These are phyloP conservation scores for Discostella pseudostelligera DNA, from an alignment of 108 stramenopile genomes.

Conservation along the genomic window DNA sequence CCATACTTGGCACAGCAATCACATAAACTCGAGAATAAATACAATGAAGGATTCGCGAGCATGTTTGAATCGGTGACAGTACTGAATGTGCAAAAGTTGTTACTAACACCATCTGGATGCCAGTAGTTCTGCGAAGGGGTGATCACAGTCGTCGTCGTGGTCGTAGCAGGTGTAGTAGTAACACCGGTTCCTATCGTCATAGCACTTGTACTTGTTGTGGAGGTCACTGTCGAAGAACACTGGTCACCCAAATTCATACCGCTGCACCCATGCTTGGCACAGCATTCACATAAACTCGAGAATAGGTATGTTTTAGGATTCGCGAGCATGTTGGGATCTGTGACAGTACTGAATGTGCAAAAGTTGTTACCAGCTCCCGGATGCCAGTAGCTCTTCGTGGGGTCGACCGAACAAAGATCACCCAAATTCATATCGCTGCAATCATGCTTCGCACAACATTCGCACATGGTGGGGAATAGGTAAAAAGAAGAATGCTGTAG, in stretches of 20 bases:
- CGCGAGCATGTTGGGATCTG: no score
- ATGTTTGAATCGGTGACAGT: background rate
- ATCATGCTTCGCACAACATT: conserved; percentile 1
- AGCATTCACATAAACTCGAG: background rate
- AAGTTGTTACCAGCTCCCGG: no score
- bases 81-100: background rate
- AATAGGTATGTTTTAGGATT: background rate
- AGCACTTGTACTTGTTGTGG: background rate
- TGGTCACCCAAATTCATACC: background rate
- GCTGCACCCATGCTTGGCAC: background rate
- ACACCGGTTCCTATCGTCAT: background rate
- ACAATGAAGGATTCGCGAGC: no score
- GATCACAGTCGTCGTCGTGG: background rate
- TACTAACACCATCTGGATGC: background rate
- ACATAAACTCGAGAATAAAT: background rate
- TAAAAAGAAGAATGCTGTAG: background rate
- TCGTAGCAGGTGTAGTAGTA: background rate
- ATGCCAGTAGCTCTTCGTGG: background rate
- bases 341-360: no score
- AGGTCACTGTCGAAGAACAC: background rate
- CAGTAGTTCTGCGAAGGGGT: background rate
- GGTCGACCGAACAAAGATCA: background rate
- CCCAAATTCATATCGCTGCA: background rate
- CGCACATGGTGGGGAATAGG: background rate
- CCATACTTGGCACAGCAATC: background rate